These are phyloP conservation scores for Porodaedalea pini DNA, from an alignment of 1,284 basidiomycete genomes.

Conservation along the genomic window DNA sequence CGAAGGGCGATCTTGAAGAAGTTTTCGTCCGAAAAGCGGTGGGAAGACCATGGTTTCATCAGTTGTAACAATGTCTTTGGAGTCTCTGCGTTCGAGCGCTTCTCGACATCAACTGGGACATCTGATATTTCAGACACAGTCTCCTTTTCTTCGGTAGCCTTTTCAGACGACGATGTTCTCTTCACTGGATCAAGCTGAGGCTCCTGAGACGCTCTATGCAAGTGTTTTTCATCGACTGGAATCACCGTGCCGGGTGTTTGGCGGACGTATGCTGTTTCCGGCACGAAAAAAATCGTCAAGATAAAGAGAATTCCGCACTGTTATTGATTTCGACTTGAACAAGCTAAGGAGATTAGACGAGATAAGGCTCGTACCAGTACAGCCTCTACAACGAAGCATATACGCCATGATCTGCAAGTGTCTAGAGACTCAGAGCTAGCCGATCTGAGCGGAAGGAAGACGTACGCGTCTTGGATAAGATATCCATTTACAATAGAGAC, in stretches of 20 bases:
- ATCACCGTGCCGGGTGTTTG: neutral
- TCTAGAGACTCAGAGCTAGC: neutral
- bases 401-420: constrained; percentile 20
- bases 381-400: constrained; percentile 22
- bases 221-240: neutral
- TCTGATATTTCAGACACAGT: neutral
- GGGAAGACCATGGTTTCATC: constrained; percentile 15
- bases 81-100: neutral
- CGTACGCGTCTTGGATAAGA: constrained; percentile 23
- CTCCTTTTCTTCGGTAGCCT: too few relatives aligned
- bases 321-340: neutral
- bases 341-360: neutral
- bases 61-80: constrained; percentile 9
- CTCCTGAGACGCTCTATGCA: too few relatives aligned
- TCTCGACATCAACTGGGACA: neutral
- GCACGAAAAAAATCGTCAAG: constrained; percentile 21
- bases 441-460: neutral
- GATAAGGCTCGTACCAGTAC: constrained; percentile 16
- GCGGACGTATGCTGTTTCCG: constrained; percentile 22
- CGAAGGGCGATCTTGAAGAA: constrained; percentile 18
- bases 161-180: too few relatives aligned
- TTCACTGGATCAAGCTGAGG: too few relatives aligned
- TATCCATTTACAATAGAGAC: constrained; percentile 24
- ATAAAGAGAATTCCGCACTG: constrained; percentile 20
- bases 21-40: constrained; percentile 16